These are phyloP conservation scores for Fusarium chlamydosporum DNA, from an alignment of 2,329 filamentous ascomycete genomes.

Conservation along the genomic window DNA sequence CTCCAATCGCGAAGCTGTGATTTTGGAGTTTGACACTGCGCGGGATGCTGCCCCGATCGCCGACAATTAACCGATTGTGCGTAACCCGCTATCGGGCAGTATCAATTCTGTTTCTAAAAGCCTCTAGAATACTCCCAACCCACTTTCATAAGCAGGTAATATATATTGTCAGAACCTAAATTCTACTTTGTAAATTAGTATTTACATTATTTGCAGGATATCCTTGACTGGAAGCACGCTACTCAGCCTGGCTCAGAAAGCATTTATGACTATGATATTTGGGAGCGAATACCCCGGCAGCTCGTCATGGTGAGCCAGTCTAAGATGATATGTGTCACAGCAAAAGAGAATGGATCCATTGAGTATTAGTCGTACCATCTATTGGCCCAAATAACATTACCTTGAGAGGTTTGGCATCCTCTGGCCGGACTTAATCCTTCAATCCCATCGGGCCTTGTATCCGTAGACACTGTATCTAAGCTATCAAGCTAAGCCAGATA, in stretches of 20 bases:
- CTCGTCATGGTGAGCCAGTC: neutral
- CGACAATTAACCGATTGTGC: constrained; percentile 46
- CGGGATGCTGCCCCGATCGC: constrained; percentile 15
- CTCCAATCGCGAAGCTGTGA: constrained; percentile 43
- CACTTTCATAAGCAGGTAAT: neutral
- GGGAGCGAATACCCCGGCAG: neutral
- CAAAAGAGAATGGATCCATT: neutral
- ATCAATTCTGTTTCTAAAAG: neutral
- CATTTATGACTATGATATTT: neutral
- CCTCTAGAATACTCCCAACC: neutral
- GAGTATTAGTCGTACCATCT: neutral
- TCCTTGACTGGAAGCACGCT: neutral
- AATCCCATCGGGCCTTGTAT: neutral
- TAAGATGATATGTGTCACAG: neutral
- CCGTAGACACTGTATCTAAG: neutral
- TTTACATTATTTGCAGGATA: neutral
- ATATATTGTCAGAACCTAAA: neutral
- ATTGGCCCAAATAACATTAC: too few species aligned
- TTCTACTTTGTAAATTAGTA: neutral
- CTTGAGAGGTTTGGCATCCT: neutral
- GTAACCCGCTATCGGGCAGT: neutral
- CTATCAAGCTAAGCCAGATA: neutral
- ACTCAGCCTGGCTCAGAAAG: neutral
- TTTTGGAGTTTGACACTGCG: constrained; percentile 46
- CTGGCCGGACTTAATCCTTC: neutral